A percentile compares a stretch with the other conserved stretches of the same genome.
phyloP scores from a whole-genome alignment of 1,139 yeast genomes.

The Sugiyamaella novakii region DNA sequence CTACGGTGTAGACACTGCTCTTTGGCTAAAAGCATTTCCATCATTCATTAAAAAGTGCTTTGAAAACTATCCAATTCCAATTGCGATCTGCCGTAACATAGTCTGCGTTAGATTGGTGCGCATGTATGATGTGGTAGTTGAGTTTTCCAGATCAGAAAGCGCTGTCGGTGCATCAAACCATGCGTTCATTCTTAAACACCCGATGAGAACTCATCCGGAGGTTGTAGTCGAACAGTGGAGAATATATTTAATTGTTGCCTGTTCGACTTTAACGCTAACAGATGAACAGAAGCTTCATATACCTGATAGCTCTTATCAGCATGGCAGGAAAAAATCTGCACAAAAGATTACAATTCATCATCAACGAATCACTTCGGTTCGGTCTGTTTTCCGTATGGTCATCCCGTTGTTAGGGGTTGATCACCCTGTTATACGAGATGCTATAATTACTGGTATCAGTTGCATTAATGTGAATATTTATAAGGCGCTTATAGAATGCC shows the following conservation, averaged over 20 bases:
- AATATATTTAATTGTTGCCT: slow-evolving; percentile 83
- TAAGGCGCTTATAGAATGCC: slow-evolving; percentile 75
- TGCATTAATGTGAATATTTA: slow-evolving; percentile 89
- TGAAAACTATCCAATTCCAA: slow-evolving; percentile 86
- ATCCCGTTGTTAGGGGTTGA: slow-evolving; percentile 75
- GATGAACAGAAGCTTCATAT: slow-evolving; percentile 76
- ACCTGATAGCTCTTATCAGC: slow-evolving; percentile 49
- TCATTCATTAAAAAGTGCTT: slow-evolving; percentile 69
- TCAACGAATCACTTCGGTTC: slow-evolving; percentile 90
- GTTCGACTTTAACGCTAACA: slow-evolving; percentile 87
- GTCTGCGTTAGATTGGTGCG: slow-evolving; percentile 89
- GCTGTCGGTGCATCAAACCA: slow-evolving; percentile 15
- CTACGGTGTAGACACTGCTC: slow-evolving; percentile 91
- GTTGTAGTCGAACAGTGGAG: slow-evolving; percentile 85
- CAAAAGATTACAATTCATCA: slow-evolving; percentile 79
- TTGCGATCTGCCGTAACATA: slow-evolving; percentile 90
- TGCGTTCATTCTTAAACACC: slow-evolving; percentile 36
- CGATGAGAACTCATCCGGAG: slow-evolving; percentile 60
- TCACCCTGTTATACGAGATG: slow-evolving; percentile 74
- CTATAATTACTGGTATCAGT: slow-evolving; percentile 82
- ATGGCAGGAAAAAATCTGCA: slow-evolving; percentile 65
- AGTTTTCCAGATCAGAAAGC: slow-evolving; percentile 18
- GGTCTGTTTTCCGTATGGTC: slow-evolving; percentile 85
- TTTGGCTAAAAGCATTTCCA: slow-evolving; percentile 92
- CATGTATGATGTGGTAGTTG: slow-evolving; percentile 74